phyloP scores from a whole-genome alignment of 169 alveolate genomes.

The Plasmodium berghei region DNA sequence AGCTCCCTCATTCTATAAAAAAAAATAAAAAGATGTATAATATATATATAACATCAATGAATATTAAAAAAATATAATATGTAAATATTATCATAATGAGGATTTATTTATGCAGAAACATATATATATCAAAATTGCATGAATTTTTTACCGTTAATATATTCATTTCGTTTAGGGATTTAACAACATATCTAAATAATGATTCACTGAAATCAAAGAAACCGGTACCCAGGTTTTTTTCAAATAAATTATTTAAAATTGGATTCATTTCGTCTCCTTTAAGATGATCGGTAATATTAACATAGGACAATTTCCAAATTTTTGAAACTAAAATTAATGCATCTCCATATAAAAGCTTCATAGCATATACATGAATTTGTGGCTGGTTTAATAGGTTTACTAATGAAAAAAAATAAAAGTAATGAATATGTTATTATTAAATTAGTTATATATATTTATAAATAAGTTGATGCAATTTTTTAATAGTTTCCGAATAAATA shows the following conservation, averaged over 20 bases:
- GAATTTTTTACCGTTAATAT: constrained; percentile 37
- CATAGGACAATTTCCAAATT: constrained; percentile 71
- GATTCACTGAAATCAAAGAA: constrained; percentile 72
- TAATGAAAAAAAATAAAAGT: not conserved
- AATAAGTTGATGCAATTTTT: too few relatives aligned
- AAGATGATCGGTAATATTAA: constrained; percentile 41
- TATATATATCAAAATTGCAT: not conserved
- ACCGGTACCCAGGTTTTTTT: constrained; percentile 70
- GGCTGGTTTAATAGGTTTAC: constrained; percentile 28
- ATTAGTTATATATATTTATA: too few relatives aligned
- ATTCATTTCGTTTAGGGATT: constrained; percentile 23
- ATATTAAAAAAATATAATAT: not conserved
- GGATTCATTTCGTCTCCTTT: constrained; percentile 43
- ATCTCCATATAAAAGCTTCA: constrained; percentile 65
- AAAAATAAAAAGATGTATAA: not conserved
- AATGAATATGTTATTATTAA: not conserved
- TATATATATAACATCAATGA: not conserved
- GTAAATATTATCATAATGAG: too few relatives aligned
- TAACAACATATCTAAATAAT: constrained; percentile 42
- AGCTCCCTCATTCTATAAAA: constrained; percentile 20
- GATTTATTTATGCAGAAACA: not conserved
- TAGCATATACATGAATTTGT: constrained; percentile 36
- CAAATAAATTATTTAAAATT: constrained; percentile 43
- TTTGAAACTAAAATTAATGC: constrained; percentile 62
- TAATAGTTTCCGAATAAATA: too few relatives aligned